These are phyloP conservation scores for Taphrina pruni DNA, from an alignment of 1,139 yeast genomes.

Conservation along the genomic window DNA sequence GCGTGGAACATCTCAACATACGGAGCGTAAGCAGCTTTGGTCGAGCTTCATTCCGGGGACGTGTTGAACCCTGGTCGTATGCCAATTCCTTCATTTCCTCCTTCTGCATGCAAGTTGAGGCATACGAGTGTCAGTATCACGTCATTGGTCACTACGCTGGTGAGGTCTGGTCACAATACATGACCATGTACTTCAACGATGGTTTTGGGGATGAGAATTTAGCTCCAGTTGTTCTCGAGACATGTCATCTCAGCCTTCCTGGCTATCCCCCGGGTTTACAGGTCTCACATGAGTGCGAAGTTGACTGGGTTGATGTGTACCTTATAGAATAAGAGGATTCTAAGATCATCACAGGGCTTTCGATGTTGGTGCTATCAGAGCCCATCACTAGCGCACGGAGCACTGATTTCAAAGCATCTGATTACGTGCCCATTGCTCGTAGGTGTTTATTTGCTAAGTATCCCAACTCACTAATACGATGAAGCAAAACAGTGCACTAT, in stretches of 20 bases:
- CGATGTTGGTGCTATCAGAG: no score
- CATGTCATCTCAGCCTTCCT: not conserved
- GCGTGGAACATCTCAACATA: conserved; percentile 8
- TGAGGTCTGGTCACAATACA: not conserved
- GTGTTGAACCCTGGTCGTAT: not conserved
- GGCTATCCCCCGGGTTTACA: not conserved
- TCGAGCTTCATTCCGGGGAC: not conserved
- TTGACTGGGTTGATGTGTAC: no score
- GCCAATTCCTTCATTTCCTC: not conserved
- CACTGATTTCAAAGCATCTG: no score
- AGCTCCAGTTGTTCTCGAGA: not conserved
- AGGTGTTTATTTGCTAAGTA: no score
- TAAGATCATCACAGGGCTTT: no score
- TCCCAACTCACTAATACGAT: no score
- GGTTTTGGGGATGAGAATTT: not conserved
- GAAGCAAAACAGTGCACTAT: no score
- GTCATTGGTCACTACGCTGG: not conserved
- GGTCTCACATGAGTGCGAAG: no score
- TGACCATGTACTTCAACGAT: not conserved
- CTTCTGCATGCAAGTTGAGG: not conserved
- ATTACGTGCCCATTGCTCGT: no score
- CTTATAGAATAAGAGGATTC: no score
- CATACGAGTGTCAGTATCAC: not conserved
- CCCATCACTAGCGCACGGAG: no score
- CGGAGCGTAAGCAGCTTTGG: not conserved